These are phyloP conservation scores for Mortierella sp. DNA, from an alignment of 371 early-diverging fungal species.

Conservation along the genomic window DNA sequence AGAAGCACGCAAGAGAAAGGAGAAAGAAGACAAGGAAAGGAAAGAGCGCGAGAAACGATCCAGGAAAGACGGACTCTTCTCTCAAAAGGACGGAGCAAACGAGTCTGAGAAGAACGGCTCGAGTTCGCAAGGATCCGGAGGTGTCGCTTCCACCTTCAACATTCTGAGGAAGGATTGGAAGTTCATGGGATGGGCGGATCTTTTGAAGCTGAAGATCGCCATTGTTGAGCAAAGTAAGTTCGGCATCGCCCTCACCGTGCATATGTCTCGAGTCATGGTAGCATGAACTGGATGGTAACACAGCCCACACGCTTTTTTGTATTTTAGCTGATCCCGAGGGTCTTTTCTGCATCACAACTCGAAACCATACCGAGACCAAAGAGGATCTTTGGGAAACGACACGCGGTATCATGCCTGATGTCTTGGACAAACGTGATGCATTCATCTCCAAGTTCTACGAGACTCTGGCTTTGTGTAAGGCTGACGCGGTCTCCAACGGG, in stretches of 20 bases:
- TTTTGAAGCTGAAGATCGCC: constrained; percentile 21
- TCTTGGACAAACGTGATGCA: constrained; percentile 25
- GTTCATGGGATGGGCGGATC: constrained; percentile 50
- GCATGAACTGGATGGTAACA: too few relatives aligned
- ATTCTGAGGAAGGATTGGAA: constrained; percentile 40
- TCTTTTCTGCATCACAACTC: constrained; percentile 40
- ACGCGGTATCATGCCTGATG: constrained; percentile 37
- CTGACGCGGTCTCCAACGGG: not conserved
- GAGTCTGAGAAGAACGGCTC: not conserved
- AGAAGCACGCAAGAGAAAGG: constrained; percentile 13
- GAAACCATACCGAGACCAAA: constrained; percentile 21
- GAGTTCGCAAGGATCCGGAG: not conserved
- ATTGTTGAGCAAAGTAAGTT: constrained; percentile 45
- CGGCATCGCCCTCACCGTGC: too few relatives aligned
- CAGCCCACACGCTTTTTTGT: not conserved
- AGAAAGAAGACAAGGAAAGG: constrained; percentile 16
- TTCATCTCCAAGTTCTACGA: constrained; percentile 43
- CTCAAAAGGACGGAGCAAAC: not conserved
- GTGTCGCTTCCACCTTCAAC: not conserved
- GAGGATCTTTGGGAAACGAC: constrained; percentile 40
- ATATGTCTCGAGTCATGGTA: too few relatives aligned
- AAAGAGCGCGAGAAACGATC: constrained; percentile 1
- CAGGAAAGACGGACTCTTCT: constrained; percentile 1
- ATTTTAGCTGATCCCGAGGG: constrained; percentile 47
- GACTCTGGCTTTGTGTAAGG: constrained; percentile 26